Base-by-base conservation (phyloP, 176 grass and related monocot species). In the Carex cristatella region DNA sequence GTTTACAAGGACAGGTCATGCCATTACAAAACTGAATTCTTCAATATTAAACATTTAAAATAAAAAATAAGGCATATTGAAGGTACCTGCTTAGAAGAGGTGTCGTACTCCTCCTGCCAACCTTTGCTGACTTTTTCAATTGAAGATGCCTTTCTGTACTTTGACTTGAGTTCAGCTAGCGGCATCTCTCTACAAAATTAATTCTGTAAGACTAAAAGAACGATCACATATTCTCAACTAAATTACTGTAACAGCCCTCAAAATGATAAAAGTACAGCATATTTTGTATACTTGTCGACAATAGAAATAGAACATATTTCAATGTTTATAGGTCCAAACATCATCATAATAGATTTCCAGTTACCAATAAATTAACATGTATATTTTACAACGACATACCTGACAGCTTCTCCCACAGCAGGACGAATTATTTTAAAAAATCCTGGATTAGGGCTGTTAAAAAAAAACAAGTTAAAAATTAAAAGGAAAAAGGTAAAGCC, bases 91-190 rank as follows among this genome's bases (percentile, higher is more conserved):
- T 90, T 91, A 19, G 93, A 96, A 82, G 97, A 99, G 88, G 89
- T 81, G 79, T 92, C 88, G 44, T 94, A 95, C 63, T 99, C 97
- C 85, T 91, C 87, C 76, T 88, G 87, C 97, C 97, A 99, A 67
- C 97, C 91, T 88, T 92, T 91, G 79, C 77, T 87, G 79, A 89
- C 91, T 84, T 95, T 99, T 35, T 90, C 93, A 68, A 94, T 88
- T 65, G 91, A 95, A 69, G 91, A 88, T 30, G 94, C 94, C 57
- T 92, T 99, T 92, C 88, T 92, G 76, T 99, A 99, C 92, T 99
- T 99, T 65, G 84, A 83, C 88, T 91, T 99, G 49, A 99, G 84
- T 86, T 96, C 97, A 84, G 83, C 67, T 64, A 85, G 84, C 75
- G 81, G 77, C 97, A 99, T 99, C 57, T 99, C 97, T 81, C 97